phyloP scores from a whole-genome alignment of 2,329 filamentous ascomycete species.

The Rosellinia necatrix region DNA sequence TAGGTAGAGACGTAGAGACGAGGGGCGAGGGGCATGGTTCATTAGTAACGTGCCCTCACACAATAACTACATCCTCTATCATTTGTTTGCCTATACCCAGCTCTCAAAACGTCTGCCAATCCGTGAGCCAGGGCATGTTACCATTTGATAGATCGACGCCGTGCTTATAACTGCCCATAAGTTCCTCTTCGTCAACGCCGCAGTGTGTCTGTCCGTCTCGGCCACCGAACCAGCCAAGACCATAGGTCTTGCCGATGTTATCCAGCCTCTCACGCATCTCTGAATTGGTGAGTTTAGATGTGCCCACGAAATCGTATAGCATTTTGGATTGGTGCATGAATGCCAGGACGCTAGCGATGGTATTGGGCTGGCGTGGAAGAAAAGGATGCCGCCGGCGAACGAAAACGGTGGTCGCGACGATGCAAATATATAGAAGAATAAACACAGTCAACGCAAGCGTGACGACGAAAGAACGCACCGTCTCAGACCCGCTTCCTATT shows the following conservation, averaged over 20 bases:
- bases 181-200: slow-evolving; percentile 77
- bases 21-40: neutral
- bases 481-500: slow-evolving; percentile 62
- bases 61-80: too few relatives aligned
- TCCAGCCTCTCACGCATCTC: slow-evolving; percentile 67
- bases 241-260: slow-evolving; percentile 68
- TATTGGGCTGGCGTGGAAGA: slow-evolving; percentile 77
- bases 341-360: slow-evolving; percentile 75
- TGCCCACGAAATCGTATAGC: slow-evolving; percentile 75
- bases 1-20: too few relatives aligned
- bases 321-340: slow-evolving; percentile 83
- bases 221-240: slow-evolving; percentile 76
- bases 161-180: slow-evolving; percentile 68
- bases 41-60: neutral
- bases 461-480: slow-evolving; percentile 66
- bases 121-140: slow-evolving; percentile 57
- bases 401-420: slow-evolving; percentile 65
- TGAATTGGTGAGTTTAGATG: slow-evolving; percentile 63
- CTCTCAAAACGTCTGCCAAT: slow-evolving; percentile 44
- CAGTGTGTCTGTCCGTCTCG: slow-evolving; percentile 75
- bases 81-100: too few relatives aligned
- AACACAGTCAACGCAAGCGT: slow-evolving; percentile 64
- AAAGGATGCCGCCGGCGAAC: slow-evolving; percentile 68
- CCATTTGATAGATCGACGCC: slow-evolving; percentile 56
- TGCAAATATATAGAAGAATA: slow-evolving; percentile 69